phyloP scores from a whole-genome alignment of 805 yeast genomes.

The Starmerella vaccinii region DNA sequence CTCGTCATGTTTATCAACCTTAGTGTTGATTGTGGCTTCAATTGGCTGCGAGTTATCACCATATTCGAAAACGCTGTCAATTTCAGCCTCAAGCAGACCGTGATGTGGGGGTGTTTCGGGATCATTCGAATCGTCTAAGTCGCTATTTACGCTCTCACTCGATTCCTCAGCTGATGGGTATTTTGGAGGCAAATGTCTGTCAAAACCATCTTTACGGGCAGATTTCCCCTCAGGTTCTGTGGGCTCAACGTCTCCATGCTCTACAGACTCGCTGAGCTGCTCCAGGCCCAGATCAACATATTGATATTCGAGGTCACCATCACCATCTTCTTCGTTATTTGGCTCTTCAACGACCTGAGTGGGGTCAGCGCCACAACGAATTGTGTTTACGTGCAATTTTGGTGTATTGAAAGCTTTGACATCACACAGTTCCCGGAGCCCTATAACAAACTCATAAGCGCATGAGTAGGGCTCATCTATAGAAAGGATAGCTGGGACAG shows the following conservation, averaged over 20 bases:
- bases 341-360: not conserved
- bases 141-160: too few species aligned
- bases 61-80: too few species aligned
- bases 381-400: conserved; percentile 1
- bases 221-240: too few species aligned
- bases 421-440: conserved; percentile 16
- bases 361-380: conserved; percentile 15
- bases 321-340: not conserved
- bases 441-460: conserved; percentile 20
- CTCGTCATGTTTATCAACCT: not conserved
- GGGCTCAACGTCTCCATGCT: too few species aligned
- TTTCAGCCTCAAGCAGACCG: too few species aligned
- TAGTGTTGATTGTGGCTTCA: not conserved
- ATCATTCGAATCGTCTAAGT: too few species aligned
- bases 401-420: conserved; percentile 11
- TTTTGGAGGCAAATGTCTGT: too few species aligned
- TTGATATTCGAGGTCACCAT: not conserved
- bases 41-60: too few species aligned
- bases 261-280: not conserved
- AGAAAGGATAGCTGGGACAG: not conserved
- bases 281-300: not conserved
- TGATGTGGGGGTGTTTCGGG: too few species aligned
- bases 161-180: too few species aligned
- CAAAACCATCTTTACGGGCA: too few species aligned
- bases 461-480: conserved; percentile 22